phyloP scores from a whole-genome alignment of 2,329 filamentous ascomycete species.

The Purpureocillium lavendulum region DNA sequence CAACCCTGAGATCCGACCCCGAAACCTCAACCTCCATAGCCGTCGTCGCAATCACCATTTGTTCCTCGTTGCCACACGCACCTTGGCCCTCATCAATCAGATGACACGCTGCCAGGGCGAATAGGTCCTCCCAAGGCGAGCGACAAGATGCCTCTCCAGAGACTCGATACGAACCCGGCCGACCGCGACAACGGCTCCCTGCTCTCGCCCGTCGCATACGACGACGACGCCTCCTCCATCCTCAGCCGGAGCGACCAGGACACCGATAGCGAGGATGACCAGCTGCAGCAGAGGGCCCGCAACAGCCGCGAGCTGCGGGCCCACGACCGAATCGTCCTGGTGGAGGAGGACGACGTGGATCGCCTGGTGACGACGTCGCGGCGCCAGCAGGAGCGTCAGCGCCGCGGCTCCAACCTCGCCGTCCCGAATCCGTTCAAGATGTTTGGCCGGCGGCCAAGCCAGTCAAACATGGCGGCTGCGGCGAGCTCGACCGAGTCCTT shows the following conservation, averaged over 20 bases:
- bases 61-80: too few relatives aligned
- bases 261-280: conserved; percentile 68
- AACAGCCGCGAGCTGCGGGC: conserved; percentile 62
- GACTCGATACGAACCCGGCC: too few relatives aligned
- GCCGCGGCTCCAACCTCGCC: conserved; percentile 38
- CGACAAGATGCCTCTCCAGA: conserved; percentile 3
- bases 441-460: conserved; percentile 27
- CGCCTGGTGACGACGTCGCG: conserved; percentile 47
- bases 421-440: conserved; percentile 42
- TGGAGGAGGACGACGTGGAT: conserved; percentile 68
- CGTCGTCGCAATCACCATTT: too few relatives aligned
- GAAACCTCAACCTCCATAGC: background rate
- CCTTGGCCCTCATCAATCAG: too few relatives aligned
- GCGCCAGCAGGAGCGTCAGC: conserved; percentile 39
- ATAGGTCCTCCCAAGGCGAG: background rate
- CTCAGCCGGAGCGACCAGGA: conserved; percentile 63
- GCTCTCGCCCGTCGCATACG: conserved; percentile 56
- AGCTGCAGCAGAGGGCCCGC: conserved; percentile 55
- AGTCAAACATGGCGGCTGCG: conserved; percentile 23
- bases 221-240: conserved; percentile 61
- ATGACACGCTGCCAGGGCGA: background rate
- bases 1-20: background rate
- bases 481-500: conserved; percentile 40
- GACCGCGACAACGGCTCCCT: conserved; percentile 33
- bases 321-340: conserved; percentile 61